A percentile compares a stretch with the other conserved stretches of the same genome.
Conservation (phyloP, 192 early-diverging fungal species). For the Backusella psychrophila region DNA sequence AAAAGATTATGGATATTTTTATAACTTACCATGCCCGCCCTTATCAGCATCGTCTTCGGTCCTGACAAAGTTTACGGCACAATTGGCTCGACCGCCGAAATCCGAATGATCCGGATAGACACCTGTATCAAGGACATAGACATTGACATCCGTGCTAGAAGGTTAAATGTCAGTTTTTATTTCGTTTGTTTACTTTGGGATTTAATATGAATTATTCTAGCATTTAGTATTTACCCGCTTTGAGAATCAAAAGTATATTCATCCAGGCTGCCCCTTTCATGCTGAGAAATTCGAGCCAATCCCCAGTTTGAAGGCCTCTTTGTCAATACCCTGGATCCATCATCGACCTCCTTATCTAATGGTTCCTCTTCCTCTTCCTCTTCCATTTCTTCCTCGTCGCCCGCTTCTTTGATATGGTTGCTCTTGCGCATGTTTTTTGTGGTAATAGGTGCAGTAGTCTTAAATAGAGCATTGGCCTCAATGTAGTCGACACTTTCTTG, state of each 20-base stretch:
- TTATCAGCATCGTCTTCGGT: conserved; percentile 33
- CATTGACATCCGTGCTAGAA: conserved; percentile 45
- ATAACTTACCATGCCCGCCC: conserved; percentile 46
- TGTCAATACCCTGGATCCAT: background rate
- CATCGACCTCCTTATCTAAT: background rate
- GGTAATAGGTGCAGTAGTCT: background rate
- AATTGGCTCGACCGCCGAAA: conserved; percentile 46
- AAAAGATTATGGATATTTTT: background rate
- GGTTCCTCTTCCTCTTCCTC: background rate
- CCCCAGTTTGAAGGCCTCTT: conserved; percentile 43
- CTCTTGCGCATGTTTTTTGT: background rate
- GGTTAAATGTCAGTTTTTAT: background rate
- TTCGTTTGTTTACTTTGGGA: background rate
- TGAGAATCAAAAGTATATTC: conserved; percentile 56
- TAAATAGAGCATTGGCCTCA: conserved; percentile 20
- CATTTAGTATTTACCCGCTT: conserved; percentile 45
- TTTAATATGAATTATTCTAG: background rate
- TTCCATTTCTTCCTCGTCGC: background rate
- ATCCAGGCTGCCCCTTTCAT: conserved; percentile 34
- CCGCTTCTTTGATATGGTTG: background rate
- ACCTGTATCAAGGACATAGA: conserved; percentile 68
- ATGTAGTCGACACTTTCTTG: conserved; percentile 23
- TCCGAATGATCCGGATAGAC: conserved; percentile 45
- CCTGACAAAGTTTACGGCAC: conserved; percentile 34
- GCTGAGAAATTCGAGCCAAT: conserved; percentile 39